Conservation (phyloP, 495 filamentous ascomycete genomes). For the Immersiella caudata region DNA sequence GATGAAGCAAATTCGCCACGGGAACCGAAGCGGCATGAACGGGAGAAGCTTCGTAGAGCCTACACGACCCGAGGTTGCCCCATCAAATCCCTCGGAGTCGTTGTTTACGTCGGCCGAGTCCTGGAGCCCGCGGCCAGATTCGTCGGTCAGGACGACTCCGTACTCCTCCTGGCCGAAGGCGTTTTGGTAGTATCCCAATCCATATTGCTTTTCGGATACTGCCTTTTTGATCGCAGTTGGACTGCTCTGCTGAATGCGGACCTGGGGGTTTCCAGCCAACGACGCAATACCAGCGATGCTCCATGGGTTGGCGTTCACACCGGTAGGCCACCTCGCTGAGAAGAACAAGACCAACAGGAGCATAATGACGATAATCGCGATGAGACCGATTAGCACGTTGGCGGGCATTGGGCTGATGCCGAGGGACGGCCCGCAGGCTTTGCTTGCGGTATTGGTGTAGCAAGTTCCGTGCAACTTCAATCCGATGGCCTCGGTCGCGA, state of each 20-base stretch:
- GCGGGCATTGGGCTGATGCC: constrained; percentile 35
- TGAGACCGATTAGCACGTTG: constrained; percentile 31
- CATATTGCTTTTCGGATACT: constrained; percentile 29
- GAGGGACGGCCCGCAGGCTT: constrained; percentile 36
- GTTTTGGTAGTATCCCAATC: constrained; percentile 33
- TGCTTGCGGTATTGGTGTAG: constrained; percentile 28
- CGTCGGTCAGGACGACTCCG: constrained; percentile 38
- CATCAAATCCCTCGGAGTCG: constrained; percentile 19
- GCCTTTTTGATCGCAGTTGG: constrained; percentile 26
- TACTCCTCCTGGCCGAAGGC: constrained; percentile 31
- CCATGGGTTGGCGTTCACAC: constrained; percentile 41
- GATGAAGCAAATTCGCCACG: constrained; percentile 34
- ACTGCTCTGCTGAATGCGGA: constrained; percentile 29
- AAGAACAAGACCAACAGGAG: constrained; percentile 30
- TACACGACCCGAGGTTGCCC: not conserved
- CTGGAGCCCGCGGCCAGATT: constrained; percentile 30
- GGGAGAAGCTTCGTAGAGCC: constrained; percentile 22
- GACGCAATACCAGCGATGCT: constrained; percentile 39
- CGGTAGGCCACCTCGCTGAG: constrained; percentile 30
- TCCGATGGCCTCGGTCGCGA: constrained; percentile 41
- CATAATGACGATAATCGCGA: constrained; percentile 31
- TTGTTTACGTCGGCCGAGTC: not conserved
- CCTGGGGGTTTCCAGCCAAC: constrained; percentile 24
- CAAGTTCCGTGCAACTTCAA: constrained; percentile 41
- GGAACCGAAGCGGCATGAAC: constrained; percentile 35